Base-by-base conservation (phyloP, 805 yeast species). In the Nakazawaea pomicola region DNA sequence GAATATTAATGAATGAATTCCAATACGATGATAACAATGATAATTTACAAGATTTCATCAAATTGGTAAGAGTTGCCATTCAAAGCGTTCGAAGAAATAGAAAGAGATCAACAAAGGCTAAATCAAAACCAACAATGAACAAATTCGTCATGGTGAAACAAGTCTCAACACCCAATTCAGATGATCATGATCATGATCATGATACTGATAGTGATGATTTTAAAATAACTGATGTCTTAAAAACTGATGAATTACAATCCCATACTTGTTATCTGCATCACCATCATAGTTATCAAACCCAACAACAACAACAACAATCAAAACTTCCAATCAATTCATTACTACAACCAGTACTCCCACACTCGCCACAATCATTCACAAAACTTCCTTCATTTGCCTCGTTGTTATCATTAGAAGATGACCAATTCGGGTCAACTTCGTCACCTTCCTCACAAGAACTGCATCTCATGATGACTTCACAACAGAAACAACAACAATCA, bases 61-160 rank as follows among this genome's bases (percentile, higher is more conserved):
- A 83, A 57, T 69, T 91, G 27, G 97, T 93, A 0, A 68, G 95
- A 28, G 95, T 96, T 8, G 98, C 96, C 1, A 82, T 91, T 20
- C 99, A 91, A 61, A 82, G 95, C 38, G 97, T 86, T 1, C 67
- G 98, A 47, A 68, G 99, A 49, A 91, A 91, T 58, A 71, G 95
- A 45, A 86, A 83, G 55, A 61, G 95, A 48, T 74, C 78, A 4
- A 53, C 65, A 18, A 63, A n/a, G n/a, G n/a, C n/a, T n/a, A n/a
- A n/a, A n/a, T n/a, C n/a, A n/a, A 67, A 46, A 45, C 67, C 0
- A 55, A 30, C 6, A 38, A 38, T 16, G 4, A 31, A 25, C 11
- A 41, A 40, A 17, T 45, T 41, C 29, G 46, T 45, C 2, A 30
- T 38, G 31, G 41, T 38, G n/a, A 36, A 37, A 16, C 41, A 32